A percentile compares a stretch with the other conserved stretches of the same genome.
Conservation (phyloP, 768 basidiomycete species). For the Trametes cubensis region DNA sequence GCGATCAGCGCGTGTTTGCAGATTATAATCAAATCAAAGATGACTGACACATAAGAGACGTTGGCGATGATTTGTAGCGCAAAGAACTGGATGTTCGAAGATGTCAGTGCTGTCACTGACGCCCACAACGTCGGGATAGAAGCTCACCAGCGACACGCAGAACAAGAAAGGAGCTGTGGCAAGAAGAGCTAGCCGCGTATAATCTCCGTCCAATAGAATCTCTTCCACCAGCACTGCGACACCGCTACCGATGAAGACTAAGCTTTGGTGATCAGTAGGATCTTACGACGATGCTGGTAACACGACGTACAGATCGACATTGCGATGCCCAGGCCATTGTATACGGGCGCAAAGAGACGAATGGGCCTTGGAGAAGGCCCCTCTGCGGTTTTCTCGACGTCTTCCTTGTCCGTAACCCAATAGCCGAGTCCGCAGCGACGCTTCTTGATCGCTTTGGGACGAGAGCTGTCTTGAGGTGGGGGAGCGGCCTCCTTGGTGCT, state of each 20-base stretch:
- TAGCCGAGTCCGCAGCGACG: slow-evolving; percentile 32
- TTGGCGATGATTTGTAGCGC: slow-evolving; percentile 65
- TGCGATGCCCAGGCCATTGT: slow-evolving; percentile 67
- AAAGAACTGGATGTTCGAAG: slow-evolving; percentile 58
- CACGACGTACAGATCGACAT: slow-evolving; percentile 59
- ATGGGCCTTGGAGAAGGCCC: slow-evolving; percentile 39
- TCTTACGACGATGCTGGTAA: neutral
- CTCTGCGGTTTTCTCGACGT: slow-evolving; percentile 53
- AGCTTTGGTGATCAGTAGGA: neutral
- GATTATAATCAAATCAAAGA: neutral
- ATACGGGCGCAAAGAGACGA: slow-evolving; percentile 71
- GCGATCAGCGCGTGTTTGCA: neutral
- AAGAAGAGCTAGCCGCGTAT: slow-evolving; percentile 65
- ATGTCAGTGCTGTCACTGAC: too few species aligned
- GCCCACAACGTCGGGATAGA: neutral
- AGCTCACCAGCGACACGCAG: slow-evolving; percentile 72
- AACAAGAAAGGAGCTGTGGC: slow-evolving; percentile 69
- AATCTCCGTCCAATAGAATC: slow-evolving; percentile 66
- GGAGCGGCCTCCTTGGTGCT: slow-evolving; percentile 26
- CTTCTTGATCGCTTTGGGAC: slow-evolving; percentile 21
- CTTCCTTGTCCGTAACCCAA: slow-evolving; percentile 37
- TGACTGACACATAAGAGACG: slow-evolving; percentile 64
- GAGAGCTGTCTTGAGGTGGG: slow-evolving; percentile 11
- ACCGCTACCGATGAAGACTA: slow-evolving; percentile 74
- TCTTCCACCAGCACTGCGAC: slow-evolving; percentile 61